A percentile compares a stretch with the other conserved stretches of the same genome.
phyloP scores from a whole-genome alignment of 805 yeast species.

The Starmerella gropengiesseri region DNA sequence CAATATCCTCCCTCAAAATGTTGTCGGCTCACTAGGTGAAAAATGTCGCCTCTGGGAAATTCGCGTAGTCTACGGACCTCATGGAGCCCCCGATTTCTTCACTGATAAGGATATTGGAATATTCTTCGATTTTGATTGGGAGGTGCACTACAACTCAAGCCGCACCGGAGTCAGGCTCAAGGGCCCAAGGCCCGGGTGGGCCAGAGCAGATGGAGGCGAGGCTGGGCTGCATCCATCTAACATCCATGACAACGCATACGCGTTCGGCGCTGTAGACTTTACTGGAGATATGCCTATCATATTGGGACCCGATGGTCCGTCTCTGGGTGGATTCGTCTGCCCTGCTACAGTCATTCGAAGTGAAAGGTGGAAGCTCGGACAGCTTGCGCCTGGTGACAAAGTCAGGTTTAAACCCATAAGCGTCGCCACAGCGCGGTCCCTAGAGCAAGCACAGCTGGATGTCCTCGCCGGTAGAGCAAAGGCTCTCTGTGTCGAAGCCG shows the following conservation, averaged over 20 bases:
- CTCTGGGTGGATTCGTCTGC: conserved; percentile 93
- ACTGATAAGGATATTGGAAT: conserved; percentile 56
- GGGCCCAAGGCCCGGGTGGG: conserved; percentile 96
- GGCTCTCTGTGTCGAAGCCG: background rate
- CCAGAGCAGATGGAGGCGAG: conserved; percentile 89
- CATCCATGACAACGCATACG: conserved; percentile 91
- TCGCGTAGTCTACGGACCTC: conserved; percentile 93
- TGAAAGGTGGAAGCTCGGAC: conserved; percentile 97
- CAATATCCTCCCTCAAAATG: background rate
- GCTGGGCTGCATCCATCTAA: conserved; percentile 96
- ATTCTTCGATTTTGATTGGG: conserved; percentile 72
- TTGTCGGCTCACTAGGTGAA: background rate
- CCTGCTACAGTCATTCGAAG: conserved; percentile 92
- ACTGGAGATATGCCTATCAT: conserved; percentile 98
- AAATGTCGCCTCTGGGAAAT: conserved; percentile 49
- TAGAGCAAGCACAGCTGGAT: conserved; percentile 36
- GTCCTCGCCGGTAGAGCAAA: background rate
- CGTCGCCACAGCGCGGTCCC: conserved; percentile 54
- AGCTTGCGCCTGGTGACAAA: conserved; percentile 84
- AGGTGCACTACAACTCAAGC: conserved; percentile 90
- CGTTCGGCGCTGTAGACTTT: conserved; percentile 89
- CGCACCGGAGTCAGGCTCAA: conserved; percentile 87
- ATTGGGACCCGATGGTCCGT: conserved; percentile 91
- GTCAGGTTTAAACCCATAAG: conserved; percentile 70
- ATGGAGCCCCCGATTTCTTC: conserved; percentile 92